Evolutionary conservation across 2,329 filamentous ascomycete genomes (phyloP).

Genomic region (Neopestalotiopsis rosae): DNA sequence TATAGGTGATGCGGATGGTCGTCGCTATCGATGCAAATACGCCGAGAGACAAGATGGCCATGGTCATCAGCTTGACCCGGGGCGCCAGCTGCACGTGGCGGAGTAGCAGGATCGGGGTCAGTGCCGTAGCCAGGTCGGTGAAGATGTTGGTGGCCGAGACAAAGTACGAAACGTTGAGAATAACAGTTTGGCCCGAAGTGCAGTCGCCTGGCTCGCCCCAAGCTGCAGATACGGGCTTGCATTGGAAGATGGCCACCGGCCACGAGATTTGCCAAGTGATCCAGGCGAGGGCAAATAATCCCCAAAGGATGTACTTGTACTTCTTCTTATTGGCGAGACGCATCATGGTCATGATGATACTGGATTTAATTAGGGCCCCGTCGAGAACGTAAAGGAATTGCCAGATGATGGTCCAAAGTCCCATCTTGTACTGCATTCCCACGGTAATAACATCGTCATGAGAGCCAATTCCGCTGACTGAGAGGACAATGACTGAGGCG

Average conservation of each 20-base stretch:
- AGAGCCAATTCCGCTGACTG: constrained; percentile 26
- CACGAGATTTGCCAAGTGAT: constrained; percentile 20
- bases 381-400: constrained; percentile 23
- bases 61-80: constrained; percentile 16
- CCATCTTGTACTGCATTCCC: neutral
- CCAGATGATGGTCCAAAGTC: constrained; percentile 19
- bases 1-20: constrained; percentile 13
- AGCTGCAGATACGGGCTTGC: constrained; percentile 20
- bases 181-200: constrained; percentile 13
- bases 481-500: constrained; percentile 25
- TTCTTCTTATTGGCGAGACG: constrained; percentile 22
- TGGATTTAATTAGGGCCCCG: constrained; percentile 24
- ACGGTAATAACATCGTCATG: neutral
- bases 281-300: constrained; percentile 17
- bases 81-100: constrained; percentile 18
- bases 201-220: constrained; percentile 22
- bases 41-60: constrained; percentile 19
- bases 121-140: constrained; percentile 17
- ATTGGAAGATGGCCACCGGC: constrained; percentile 19
- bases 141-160: constrained; percentile 20
- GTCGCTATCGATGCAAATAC: constrained; percentile 21
- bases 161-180: constrained; percentile 22
- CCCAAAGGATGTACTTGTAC: constrained; percentile 21
- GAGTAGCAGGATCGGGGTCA: constrained; percentile 19
- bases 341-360: constrained; percentile 24